phyloP scores from a whole-genome alignment of 2,329 filamentous ascomycete species.

The Claviceps sp. region DNA sequence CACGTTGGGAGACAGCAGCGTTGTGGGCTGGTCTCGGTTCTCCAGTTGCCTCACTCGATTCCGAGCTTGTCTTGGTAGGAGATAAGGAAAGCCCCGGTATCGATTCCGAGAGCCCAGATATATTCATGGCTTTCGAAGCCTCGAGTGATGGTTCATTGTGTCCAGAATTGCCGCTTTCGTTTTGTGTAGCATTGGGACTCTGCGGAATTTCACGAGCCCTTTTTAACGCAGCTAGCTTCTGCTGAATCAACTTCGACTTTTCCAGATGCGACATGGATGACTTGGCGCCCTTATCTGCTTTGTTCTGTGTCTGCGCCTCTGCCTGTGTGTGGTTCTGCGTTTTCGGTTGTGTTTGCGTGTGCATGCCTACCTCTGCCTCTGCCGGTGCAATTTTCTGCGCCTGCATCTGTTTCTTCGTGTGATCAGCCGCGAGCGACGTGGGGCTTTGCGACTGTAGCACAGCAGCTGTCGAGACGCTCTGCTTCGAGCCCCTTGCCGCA shows the following conservation, averaged over 20 bases:
- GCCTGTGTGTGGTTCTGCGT: no score
- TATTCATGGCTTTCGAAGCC: neutral
- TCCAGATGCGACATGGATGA: slow-evolving; percentile 34
- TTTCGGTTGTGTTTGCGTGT: no score
- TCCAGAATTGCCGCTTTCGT: slow-evolving; percentile 1
- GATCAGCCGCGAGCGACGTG: slow-evolving; percentile 2
- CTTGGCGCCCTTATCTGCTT: slow-evolving; percentile 13
- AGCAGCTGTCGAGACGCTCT: slow-evolving; percentile 10
- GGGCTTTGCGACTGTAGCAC: slow-evolving; percentile 3
- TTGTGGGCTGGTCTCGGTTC: slow-evolving; percentile 51
- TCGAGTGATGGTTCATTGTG: neutral
- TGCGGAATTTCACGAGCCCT: slow-evolving; percentile 35
- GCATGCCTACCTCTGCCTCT: neutral
- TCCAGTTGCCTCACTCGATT: slow-evolving; percentile 5
- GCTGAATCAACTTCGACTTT: slow-evolving; percentile 59
- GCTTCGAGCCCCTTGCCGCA: slow-evolving; percentile 55
- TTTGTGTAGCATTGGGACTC: neutral
- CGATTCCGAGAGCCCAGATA: slow-evolving; percentile 2
- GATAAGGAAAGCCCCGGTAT: slow-evolving; percentile 25
- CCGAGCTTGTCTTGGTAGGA: slow-evolving; percentile 11
- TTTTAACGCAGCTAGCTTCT: slow-evolving; percentile 65
- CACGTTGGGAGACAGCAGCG: slow-evolving; percentile 44
- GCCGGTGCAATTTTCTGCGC: neutral
- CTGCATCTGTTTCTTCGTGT: neutral
- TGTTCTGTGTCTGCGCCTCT: neutral